Evolutionary conservation across 2,329 filamentous ascomycete species (phyloP).

Genomic region (Penicillium sp.): DNA sequence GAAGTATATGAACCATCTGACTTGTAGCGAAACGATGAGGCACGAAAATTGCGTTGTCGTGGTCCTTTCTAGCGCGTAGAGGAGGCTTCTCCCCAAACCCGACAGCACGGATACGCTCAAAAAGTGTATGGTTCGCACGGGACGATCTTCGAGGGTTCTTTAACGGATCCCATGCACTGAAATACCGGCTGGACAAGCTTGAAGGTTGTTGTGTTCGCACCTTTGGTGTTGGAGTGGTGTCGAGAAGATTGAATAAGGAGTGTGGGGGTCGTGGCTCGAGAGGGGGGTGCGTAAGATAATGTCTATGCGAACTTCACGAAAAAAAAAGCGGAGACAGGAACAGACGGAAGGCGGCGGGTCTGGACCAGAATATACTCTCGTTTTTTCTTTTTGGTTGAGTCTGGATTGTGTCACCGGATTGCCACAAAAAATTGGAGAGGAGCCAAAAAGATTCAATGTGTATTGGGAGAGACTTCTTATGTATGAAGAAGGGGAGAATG

Average conservation of each 20-base stretch:
- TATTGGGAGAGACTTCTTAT: constrained; percentile 4
- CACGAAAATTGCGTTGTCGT: neutral
- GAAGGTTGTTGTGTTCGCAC: neutral
- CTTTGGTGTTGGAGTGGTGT: neutral
- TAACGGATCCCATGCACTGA: neutral
- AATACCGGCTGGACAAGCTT: neutral
- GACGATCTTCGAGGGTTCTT: neutral
- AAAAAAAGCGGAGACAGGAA: constrained; percentile 13
- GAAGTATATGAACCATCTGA: constrained; percentile 8
- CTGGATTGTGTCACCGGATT: neutral
- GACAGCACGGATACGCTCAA: neutral
- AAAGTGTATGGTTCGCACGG: neutral
- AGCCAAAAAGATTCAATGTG: neutral
- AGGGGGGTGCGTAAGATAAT: neutral
- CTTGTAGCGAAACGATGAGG: neutral
- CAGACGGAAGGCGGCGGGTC: constrained; percentile 10
- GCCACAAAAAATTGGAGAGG: constrained; percentile 13
- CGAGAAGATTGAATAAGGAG: constrained; percentile 1
- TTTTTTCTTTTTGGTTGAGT: neutral
- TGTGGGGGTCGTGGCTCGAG: neutral
- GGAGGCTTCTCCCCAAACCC: neutral
- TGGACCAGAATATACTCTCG: neutral
- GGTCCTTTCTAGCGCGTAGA: neutral
- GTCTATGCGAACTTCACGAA: constrained; percentile 9
- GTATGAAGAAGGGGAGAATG: constrained; percentile 12